These are phyloP conservation scores for Hevea brasiliensis DNA, from an alignment of 345 rosid species.

Conservation along the genomic window DNA sequence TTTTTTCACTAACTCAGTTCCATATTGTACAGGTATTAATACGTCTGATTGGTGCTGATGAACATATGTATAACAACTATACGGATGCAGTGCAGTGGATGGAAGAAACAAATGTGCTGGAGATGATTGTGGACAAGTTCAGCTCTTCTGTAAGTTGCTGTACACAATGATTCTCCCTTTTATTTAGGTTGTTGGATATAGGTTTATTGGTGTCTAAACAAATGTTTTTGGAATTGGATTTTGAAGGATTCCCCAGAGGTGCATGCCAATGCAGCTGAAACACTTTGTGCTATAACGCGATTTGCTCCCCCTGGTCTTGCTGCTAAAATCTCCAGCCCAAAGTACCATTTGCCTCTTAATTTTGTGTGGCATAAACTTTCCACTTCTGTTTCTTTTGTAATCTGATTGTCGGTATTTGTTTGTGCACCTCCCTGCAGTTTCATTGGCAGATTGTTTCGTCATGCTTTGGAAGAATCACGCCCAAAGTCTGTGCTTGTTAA, in stretches of 20 bases:
- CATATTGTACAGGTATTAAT: slow-evolving; percentile 61
- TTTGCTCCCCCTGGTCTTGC: slow-evolving; percentile 85
- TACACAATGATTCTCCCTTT: background rate
- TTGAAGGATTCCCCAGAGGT: slow-evolving; percentile 85
- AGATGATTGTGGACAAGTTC: slow-evolving; percentile 89
- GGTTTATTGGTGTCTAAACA: background rate
- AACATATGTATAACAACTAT: slow-evolving; percentile 72
- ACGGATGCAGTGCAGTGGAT: slow-evolving; percentile 81
- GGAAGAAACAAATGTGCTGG: slow-evolving; percentile 76
- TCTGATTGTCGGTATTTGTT: slow-evolving; percentile 12
- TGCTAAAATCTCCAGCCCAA: slow-evolving; percentile 72
- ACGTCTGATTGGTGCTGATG: slow-evolving; percentile 88
- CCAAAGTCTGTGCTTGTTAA: slow-evolving; percentile 90
- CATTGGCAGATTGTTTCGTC: slow-evolving; percentile 71
- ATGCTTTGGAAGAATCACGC: slow-evolving; percentile 79
- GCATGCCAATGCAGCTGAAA: slow-evolving; percentile 94
- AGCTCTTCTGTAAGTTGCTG: slow-evolving; percentile 76
- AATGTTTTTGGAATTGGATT: slow-evolving; percentile 2
- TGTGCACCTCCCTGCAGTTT: slow-evolving; percentile 50
- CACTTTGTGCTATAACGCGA: slow-evolving; percentile 79
- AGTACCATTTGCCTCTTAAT: slow-evolving; percentile 34
- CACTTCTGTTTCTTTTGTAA: slow-evolving; percentile 7
- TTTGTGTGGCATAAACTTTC: background rate
- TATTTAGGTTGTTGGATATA: background rate
- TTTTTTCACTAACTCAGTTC: slow-evolving; percentile 3